Base-by-base conservation (phyloP, 441 rosid genomes). In the Erodium trifolium region DNA sequence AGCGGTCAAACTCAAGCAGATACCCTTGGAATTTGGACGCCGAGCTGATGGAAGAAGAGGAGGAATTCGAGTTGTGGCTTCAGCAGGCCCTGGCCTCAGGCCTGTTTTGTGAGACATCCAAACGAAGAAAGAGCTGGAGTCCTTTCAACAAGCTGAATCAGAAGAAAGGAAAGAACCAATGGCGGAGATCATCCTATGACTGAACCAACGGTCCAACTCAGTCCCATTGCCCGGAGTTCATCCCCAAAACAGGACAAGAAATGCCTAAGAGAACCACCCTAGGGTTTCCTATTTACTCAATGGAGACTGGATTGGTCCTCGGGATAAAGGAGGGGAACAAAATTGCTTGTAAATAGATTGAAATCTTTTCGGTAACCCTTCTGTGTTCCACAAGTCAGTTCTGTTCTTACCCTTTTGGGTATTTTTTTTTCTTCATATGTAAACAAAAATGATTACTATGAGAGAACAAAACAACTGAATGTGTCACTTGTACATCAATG, bases 121-220 rank as follows among this genome's bases (percentile, higher is more conserved):
- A 86, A 73, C 93, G 96, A n/a, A 86, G 92, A 76, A 92, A 91
- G 79, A 95, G 96, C 79, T 95, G 99, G 99, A 90, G 98, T 70
- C 98, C 96, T 6, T 95, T 95, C 81, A 95, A 95, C 11, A 57
- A 57, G 82, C 79, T 89, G 76, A 77, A 82, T 76, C 98, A 87
- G 77, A 88, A 85, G 86, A 95, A 90, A 81, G 82, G 85, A 63
- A 90, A 87, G 88, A 92, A 82, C 77, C 97, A 95, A 75, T 92
- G 92, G 96, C 81, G 99, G 72, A 87, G 99, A 83, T 79, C 98
- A 23, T 94, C 99, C 19, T 67, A 31, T 9, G 67, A 65, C 39
- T 65, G 47, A 65, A 65, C 27, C 29, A 2, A 18, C 7, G 7
- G 2, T 17, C 18, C 7, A 4, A 5, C 18, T 53, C 19, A 3